A percentile compares a stretch with the other conserved stretches of the same genome.
These are phyloP conservation scores for Phialemoniopsis sp. DNA, from an alignment of 2,329 filamentous ascomycete species.

Conservation along the genomic window DNA sequence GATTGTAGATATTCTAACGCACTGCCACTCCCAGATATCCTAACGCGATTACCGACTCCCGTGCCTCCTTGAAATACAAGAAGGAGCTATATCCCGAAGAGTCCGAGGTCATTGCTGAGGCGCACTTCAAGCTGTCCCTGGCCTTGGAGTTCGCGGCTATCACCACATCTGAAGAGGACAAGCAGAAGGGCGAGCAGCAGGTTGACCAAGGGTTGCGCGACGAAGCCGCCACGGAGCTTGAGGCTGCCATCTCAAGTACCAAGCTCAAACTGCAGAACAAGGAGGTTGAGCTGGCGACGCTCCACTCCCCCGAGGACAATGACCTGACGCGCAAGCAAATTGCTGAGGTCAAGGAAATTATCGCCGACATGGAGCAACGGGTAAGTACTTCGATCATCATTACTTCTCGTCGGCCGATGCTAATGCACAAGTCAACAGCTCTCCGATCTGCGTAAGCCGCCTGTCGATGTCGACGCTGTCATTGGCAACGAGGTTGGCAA, in stretches of 20 bases:
- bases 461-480: slow-evolving; percentile 52
- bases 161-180: slow-evolving; percentile 52
- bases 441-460: slow-evolving; percentile 62
- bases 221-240: slow-evolving; percentile 67
- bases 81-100: slow-evolving; percentile 74
- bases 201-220: slow-evolving; percentile 68
- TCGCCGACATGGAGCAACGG: slow-evolving; percentile 74
- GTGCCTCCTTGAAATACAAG: slow-evolving; percentile 74
- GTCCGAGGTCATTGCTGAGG: slow-evolving; percentile 84
- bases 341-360: slow-evolving; percentile 70
- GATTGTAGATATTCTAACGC: too few species aligned
- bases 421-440: slow-evolving; percentile 41
- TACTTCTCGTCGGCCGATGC: not conserved
- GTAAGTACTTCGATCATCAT: slow-evolving; percentile 35
- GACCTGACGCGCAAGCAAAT: slow-evolving; percentile 60
- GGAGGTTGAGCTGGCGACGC: slow-evolving; percentile 60
- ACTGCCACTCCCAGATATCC: slow-evolving; percentile 52
- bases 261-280: slow-evolving; percentile 67
- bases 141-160: slow-evolving; percentile 91
- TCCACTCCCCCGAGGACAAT: slow-evolving; percentile 63
- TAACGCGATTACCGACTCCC: slow-evolving; percentile 81
- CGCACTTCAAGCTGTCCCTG: slow-evolving; percentile 92
- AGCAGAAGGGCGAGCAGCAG: slow-evolving; percentile 37
- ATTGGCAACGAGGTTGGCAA: slow-evolving; percentile 47
- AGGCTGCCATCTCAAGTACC: slow-evolving; percentile 70